phyloP scores from a whole-genome alignment of 805 yeast species.

The Starmerella sp. region DNA sequence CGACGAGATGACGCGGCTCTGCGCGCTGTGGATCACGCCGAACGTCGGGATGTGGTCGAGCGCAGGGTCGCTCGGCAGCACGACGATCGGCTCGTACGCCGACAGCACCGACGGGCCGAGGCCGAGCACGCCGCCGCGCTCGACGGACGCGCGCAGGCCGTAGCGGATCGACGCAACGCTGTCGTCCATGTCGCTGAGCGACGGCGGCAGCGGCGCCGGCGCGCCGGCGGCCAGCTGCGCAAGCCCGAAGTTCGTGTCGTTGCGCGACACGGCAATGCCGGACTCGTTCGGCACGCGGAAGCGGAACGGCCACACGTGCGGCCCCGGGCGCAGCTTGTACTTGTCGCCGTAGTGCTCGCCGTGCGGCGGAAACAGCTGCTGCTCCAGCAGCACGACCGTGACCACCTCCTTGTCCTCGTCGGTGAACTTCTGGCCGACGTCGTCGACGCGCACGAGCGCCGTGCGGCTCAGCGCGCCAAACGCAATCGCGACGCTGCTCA shows the following conservation, averaged over 20 bases:
- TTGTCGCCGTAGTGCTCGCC: conserved; percentile 19
- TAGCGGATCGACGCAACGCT: conserved; percentile 15
- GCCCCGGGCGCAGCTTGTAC: conserved; percentile 30
- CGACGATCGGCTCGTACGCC: conserved; percentile 27
- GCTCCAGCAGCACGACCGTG: conserved; percentile 25
- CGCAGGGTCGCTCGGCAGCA: conserved; percentile 35
- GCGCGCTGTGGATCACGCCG: conserved; percentile 12
- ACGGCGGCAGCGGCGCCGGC: conserved; percentile 12
- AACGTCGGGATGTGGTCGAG: conserved; percentile 17
- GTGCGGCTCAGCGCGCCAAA: conserved; percentile 59
- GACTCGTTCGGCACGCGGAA: conserved; percentile 26
- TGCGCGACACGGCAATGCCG: not conserved
- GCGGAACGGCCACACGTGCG: conserved; percentile 28
- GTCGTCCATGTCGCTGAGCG: conserved; percentile 17
- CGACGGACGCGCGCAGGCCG: conserved; percentile 6
- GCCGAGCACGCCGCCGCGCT: not conserved
- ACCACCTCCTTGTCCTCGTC: conserved; percentile 21
- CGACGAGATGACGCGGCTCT: conserved; percentile 13
- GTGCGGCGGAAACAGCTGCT: conserved; percentile 31
- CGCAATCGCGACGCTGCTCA: conserved; percentile 40
- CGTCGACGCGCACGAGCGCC: conserved; percentile 30
- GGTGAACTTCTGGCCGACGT: conserved; percentile 19
- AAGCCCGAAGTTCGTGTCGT: not conserved
- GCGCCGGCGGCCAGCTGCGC: not conserved
- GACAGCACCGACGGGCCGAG: not conserved